Base-by-base conservation (phyloP, 805 yeast genomes). In the Ascoidea rubescens region DNA sequence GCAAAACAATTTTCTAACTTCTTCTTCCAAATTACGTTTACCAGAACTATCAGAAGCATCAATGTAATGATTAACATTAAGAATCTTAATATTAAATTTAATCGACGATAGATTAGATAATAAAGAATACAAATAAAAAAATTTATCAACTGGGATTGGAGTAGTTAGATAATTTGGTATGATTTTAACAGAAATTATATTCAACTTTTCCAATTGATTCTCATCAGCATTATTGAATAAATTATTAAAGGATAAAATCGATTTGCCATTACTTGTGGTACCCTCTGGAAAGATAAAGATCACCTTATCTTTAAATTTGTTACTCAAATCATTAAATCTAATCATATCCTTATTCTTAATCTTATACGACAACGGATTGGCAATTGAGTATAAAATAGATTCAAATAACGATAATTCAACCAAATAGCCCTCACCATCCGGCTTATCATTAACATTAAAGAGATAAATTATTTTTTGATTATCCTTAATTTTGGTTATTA, bases 211-310 rank as follows among this genome's bases (percentile, higher is more conserved):
- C n/a, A 8, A 8, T 28, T 46, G 28, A 5, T 17, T 31, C 2
- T 45, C 16, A 12, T 50, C 46, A 5, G 30, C 44, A 21, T 21
- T 21, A 3, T 21, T 21, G 28, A 21, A 21, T 21, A 21, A 21
- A 30, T 17, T 46, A 33, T 51, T 51, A 47, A 31, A 75, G 3
- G 87, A 79, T 55, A 90, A 71, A 1, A 90, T 62, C 0, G 89
- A 80, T 55, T 81, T 80, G 50, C 95, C 93, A 62, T 90, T 91
- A 0, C 96, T 79, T 0, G 96, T 74, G 0, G 96, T 86, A 0
- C 96, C 96, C 61, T 89, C 97, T 2, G 82, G 72, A 53, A 88
- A 79, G 28, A 84, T 58, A 51, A 74, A 81, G 4, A 79, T 71
- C 0, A 71, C 67, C 46, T 74, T 72, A n/a, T 71, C 69, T 4